A percentile compares a stretch with the other conserved stretches of the same genome.
phyloP scores from a whole-genome alignment of 73 alveolate genomes.

The Paramecium sexaurelia region DNA sequence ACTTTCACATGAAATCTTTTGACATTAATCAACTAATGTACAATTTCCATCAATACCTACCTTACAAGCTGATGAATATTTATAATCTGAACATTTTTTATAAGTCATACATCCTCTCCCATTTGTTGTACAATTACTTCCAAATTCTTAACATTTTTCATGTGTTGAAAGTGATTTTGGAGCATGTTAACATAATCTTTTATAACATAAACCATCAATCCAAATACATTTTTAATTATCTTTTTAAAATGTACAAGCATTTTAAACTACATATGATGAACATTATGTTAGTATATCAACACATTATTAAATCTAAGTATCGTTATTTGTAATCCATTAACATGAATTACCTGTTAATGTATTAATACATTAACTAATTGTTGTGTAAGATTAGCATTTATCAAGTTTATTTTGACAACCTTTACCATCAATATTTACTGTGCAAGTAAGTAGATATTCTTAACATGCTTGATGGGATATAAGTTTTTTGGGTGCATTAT shows the following conservation, averaged over 20 bases:
- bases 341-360: neutral
- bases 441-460: neutral
- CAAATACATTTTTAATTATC: neutral
- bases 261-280: neutral
- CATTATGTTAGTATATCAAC: neutral
- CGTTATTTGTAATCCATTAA: neutral
- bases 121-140: neutral
- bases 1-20: neutral
- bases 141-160: neutral
- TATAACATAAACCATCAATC: neutral
- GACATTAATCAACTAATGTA: neutral
- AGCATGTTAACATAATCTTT: constrained; percentile 19
- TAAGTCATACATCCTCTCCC: neutral
- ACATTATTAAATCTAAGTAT: neutral
- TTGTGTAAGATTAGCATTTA: neutral
- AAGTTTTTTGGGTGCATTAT: neutral
- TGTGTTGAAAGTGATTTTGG: constrained; percentile 19
- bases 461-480: neutral
- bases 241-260: neutral
- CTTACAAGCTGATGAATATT: neutral
- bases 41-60: constrained; percentile 8
- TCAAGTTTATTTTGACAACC: neutral
- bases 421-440: neutral
- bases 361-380: neutral
- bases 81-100: neutral